phyloP scores from a whole-genome alignment of 805 yeast genomes.

The Teunomyces panamensis region DNA sequence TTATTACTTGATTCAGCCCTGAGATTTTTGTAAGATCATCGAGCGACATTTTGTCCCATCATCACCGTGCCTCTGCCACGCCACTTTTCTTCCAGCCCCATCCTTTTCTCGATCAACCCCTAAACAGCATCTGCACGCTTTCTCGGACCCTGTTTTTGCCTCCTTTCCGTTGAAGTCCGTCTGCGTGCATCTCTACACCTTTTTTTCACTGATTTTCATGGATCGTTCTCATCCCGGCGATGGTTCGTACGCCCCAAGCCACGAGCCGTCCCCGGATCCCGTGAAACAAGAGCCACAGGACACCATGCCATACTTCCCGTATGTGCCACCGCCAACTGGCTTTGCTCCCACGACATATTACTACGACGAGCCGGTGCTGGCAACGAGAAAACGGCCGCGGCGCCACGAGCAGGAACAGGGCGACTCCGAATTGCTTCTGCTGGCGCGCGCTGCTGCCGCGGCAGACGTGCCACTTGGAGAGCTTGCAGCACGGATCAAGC shows the following conservation, averaged over 20 bases:
- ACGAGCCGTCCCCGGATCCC: conserved; percentile 1
- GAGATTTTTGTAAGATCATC: too few relatives aligned
- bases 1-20: too few relatives aligned
- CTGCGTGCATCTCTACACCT: too few relatives aligned
- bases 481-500: conserved; percentile 43
- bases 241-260: conserved; percentile 6
- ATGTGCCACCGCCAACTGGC: too few relatives aligned
- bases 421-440: conserved; percentile 34
- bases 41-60: not conserved
- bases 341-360: too few relatives aligned
- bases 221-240: conserved; percentile 7
- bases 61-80: not conserved
- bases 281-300: not conserved
- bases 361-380: too few relatives aligned
- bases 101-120: not conserved
- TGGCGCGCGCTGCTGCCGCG: conserved; percentile 32
- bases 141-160: not conserved
- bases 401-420: conserved; percentile 17
- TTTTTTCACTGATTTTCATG: conserved; percentile 1
- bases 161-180: too few relatives aligned
- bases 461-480: conserved; percentile 37
- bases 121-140: not conserved
- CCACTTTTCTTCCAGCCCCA: not conserved
- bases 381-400: too few relatives aligned
- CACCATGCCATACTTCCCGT: not conserved